Evolutionary conservation across 2,329 filamentous ascomycete species (phyloP).

Genomic region (Fusarium nisikadoi): DNA sequence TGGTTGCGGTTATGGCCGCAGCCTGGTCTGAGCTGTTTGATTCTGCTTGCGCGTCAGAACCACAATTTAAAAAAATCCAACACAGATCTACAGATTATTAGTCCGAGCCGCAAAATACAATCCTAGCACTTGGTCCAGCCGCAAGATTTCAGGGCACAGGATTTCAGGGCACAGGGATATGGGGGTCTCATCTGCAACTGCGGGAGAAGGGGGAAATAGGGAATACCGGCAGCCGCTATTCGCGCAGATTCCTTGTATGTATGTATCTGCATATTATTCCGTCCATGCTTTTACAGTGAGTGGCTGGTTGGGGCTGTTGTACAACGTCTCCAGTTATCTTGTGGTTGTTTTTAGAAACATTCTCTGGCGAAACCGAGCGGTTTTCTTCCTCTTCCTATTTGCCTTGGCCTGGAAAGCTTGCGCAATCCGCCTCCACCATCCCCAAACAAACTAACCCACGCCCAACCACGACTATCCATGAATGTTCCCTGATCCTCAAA

Average conservation of each 20-base stretch:
- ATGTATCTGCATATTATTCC: background rate
- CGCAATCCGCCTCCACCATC: slow-evolving; percentile 35
- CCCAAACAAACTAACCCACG: slow-evolving; percentile 17
- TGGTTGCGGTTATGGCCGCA: slow-evolving; percentile 3
- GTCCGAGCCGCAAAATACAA: slow-evolving; percentile 27
- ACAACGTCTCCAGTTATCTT: slow-evolving; percentile 16
- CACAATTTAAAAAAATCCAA: slow-evolving; percentile 22
- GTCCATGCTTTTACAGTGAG: background rate
- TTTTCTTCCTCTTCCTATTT: background rate
- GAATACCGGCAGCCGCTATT: slow-evolving; percentile 16
- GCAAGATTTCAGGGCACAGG: slow-evolving; percentile 5
- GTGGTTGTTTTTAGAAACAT: slow-evolving; percentile 22
- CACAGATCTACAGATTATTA: slow-evolving; percentile 31
- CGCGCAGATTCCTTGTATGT: background rate
- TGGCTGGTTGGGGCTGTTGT: background rate
- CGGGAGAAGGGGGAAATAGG: background rate
- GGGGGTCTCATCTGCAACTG: background rate
- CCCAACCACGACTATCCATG: slow-evolving; percentile 5
- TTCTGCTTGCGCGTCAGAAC: slow-evolving; percentile 34
- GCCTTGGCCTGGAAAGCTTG: slow-evolving; percentile 28
- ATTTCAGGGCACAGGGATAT: background rate
- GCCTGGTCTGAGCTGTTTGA: slow-evolving; percentile 25
- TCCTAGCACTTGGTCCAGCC: background rate
- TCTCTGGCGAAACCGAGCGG: background rate
- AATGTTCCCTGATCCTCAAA: slow-evolving; percentile 8